Conservation (phyloP, 1,139 yeast genomes). For the Debaryomyces psychrophilus region DNA sequence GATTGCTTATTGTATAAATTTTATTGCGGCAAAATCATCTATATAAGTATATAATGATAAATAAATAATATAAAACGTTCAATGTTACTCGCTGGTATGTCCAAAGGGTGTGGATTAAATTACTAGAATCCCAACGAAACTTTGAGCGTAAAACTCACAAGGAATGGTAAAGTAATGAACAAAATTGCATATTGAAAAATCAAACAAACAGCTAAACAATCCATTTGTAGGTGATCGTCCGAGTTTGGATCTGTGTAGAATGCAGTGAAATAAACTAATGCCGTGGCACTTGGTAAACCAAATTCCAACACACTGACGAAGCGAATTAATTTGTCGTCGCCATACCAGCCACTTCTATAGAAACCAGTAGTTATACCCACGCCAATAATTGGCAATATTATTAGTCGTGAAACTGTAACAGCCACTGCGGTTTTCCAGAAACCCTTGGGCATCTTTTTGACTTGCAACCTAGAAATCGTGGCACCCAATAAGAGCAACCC, state of each 20-base stretch:
- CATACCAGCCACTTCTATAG: slow-evolving; percentile 49
- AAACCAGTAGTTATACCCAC: slow-evolving; percentile 50
- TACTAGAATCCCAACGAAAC: slow-evolving; percentile 37
- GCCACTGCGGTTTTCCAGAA: slow-evolving; percentile 64
- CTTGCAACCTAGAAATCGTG: slow-evolving; percentile 72
- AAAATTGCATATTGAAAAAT: slow-evolving; percentile 68
- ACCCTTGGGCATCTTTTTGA: slow-evolving; percentile 63
- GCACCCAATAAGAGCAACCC: slow-evolving; percentile 85
- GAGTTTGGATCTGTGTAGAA: slow-evolving; percentile 70
- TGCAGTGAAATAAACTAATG: slow-evolving; percentile 82
- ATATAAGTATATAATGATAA: not conserved
- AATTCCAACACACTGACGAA: slow-evolving; percentile 76
- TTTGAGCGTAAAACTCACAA: slow-evolving; percentile 59
- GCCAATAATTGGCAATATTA: slow-evolving; percentile 48
- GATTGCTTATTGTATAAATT: slow-evolving; percentile 1
- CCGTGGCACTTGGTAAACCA: slow-evolving; percentile 86
- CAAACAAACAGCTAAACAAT: slow-evolving; percentile 74
- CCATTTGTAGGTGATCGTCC: slow-evolving; percentile 73
- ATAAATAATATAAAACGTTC: not conserved
- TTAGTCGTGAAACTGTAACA: slow-evolving; percentile 38
- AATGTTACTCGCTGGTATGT: too few species aligned
- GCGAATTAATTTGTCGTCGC: slow-evolving; percentile 51
- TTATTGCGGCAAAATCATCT: not conserved
- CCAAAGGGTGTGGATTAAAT: not conserved
- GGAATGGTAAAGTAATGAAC: slow-evolving; percentile 64